These are phyloP conservation scores for Kurtzmaniella quercitrusa DNA, from an alignment of 1,139 yeast species.

Conservation along the genomic window DNA sequence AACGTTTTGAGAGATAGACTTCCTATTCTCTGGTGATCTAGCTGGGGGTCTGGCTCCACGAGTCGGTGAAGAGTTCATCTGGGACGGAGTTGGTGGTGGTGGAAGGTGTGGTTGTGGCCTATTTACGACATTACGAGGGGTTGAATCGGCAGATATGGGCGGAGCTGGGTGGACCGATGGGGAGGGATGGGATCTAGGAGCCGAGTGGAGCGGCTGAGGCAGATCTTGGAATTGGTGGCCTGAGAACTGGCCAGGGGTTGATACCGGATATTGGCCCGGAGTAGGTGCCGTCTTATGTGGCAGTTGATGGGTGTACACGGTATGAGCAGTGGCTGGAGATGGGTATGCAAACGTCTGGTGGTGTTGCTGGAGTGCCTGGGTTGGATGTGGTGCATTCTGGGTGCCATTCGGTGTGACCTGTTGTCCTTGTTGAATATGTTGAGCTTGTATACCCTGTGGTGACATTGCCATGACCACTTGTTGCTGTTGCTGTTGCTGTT, in stretches of 20 bases:
- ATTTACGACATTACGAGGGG: background rate
- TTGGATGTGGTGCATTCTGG: too few species aligned
- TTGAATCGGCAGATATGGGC: constrained; percentile 1
- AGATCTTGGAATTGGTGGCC: background rate
- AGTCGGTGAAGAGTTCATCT: background rate
- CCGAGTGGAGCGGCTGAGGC: constrained; percentile 2
- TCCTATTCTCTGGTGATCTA: background rate
- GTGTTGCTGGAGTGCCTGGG: background rate
- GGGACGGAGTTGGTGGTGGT: constrained; percentile 3
- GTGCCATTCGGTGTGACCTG: too few species aligned
- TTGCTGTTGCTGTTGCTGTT: background rate
- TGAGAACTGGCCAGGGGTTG: background rate
- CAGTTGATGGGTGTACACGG: background rate
- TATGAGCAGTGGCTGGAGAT: background rate
- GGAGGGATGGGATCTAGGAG: background rate
- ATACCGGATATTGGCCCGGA: background rate
- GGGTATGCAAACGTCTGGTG: background rate
- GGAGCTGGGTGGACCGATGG: background rate
- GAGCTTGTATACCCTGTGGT: background rate
- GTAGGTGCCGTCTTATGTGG: background rate
- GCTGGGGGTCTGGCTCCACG: background rate
- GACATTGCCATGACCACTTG: background rate
- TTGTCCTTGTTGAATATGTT: too few species aligned
- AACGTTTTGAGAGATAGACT: background rate
- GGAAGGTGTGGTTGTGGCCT: constrained; percentile 3